Evolutionary conservation across 768 basidiomycete genomes (phyloP), one percentile per base, ranked within the genome.

Genomic region (Trametes cubensis): DNA sequence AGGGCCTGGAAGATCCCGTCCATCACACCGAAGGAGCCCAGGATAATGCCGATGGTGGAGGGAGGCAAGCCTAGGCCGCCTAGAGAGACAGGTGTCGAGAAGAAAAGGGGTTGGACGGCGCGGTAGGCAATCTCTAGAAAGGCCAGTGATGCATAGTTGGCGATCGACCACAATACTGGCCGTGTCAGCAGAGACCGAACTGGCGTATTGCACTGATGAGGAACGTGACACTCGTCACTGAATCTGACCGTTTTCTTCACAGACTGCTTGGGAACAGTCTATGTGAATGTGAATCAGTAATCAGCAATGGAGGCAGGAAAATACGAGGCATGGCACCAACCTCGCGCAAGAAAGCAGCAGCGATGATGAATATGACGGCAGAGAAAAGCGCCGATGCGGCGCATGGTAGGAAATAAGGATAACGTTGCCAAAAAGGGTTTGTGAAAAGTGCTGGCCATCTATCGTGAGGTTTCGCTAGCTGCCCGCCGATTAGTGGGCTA

Each of bases 321-420:
- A n/a, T n/a, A n/a, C n/a, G 17, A 6, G 39, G 53, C 45, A 42
- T 20, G 23, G 39, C 1, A 55, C 70, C 13, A 15, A 77, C 77
- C 68, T 78, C 76, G 62, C 71, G 70, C 20, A 76, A 66, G 39
- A 74, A 64, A n/a, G 70, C 39, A 2, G 64, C 54, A 15, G 70
- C 65, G 18, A 74, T 23, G 7, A 73, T 26, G 44, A 74, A 72
- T 10, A 65, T 64, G 17, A 71, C n/a, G 0, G 63, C 64, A 1
- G 75, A 71, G 53, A 74, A 72, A 3, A 62, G 25, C 8, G 74
- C 70, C 4, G 74, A 64, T 4, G 67, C 69, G 20, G 68, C 65
- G 59, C 76, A 76, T 25, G 77, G 76, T 21, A 78, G 70, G 67
- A 78, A 74, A 64, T 76, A 77, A 18, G 77, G 77, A 64, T 76